These are phyloP conservation scores for Linnemannia zychae DNA, from an alignment of 192 early-diverging fungal species.

Conservation along the genomic window DNA sequence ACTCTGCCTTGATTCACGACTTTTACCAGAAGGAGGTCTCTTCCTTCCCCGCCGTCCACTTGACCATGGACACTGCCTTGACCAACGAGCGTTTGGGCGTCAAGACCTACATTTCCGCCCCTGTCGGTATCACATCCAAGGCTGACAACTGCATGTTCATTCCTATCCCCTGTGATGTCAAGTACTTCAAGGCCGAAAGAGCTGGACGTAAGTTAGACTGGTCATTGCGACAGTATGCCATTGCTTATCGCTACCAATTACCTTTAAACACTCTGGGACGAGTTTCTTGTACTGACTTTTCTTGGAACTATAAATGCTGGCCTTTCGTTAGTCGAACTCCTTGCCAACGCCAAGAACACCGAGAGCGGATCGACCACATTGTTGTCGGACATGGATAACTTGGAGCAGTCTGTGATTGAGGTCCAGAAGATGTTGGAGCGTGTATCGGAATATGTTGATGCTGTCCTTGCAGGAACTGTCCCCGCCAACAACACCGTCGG, in stretches of 20 bases:
- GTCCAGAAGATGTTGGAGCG: constrained; percentile 89
- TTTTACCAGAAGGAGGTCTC: constrained; percentile 84
- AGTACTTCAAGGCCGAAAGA: constrained; percentile 93
- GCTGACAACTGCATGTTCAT: constrained; percentile 92
- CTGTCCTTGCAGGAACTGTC: constrained; percentile 71
- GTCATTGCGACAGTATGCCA: not conserved
- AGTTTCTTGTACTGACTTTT: not conserved
- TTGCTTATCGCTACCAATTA: not conserved
- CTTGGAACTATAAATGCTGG: constrained; percentile 7
- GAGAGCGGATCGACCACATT: constrained; percentile 68
- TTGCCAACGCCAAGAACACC: constrained; percentile 71
- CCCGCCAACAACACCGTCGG: constrained; percentile 85
- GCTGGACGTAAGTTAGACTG: constrained; percentile 73
- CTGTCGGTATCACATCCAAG: constrained; percentile 78
- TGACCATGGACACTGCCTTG: constrained; percentile 90
- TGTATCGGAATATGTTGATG: constrained; percentile 84
- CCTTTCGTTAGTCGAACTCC: constrained; percentile 72
- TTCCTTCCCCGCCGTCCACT: constrained; percentile 83
- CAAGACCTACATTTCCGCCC: constrained; percentile 81
- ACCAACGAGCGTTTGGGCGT: constrained; percentile 78
- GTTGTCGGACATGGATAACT: constrained; percentile 91
- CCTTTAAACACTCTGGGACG: not conserved
- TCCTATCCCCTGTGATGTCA: constrained; percentile 88
- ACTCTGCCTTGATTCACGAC: constrained; percentile 82
- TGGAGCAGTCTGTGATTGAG: constrained; percentile 83